A percentile compares a stretch with the other conserved stretches of the same genome.
phyloP scores from a whole-genome alignment of 1,139 yeast genomes.

The Arxiozyma telluris region DNA sequence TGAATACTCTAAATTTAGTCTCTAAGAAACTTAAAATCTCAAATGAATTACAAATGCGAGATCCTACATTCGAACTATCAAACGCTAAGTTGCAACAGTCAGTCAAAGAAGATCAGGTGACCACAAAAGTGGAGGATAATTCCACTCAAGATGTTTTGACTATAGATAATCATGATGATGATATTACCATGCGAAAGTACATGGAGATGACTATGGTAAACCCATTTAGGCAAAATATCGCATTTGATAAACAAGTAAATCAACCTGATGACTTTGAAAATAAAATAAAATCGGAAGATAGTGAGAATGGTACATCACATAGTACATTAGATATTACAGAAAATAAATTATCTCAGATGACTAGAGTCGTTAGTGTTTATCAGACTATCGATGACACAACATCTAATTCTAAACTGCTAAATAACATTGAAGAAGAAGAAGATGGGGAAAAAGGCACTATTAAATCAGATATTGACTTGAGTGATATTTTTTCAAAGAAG shows the following conservation, averaged over 20 bases:
- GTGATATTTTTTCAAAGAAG: slow-evolving; percentile 16
- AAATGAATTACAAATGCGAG: slow-evolving; percentile 21
- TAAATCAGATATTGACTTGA: slow-evolving; percentile 16
- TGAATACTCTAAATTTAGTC: slow-evolving; percentile 15
- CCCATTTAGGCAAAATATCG: slow-evolving; percentile 27
- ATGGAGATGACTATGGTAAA: slow-evolving; percentile 37
- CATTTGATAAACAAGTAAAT: slow-evolving; percentile 16
- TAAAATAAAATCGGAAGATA: not conserved
- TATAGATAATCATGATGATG: slow-evolving; percentile 15
- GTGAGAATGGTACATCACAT: slow-evolving; percentile 5
- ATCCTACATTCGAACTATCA: slow-evolving; percentile 13
- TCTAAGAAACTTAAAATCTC: slow-evolving; percentile 25
- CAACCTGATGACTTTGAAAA: slow-evolving; percentile 10
- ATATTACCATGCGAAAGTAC: slow-evolving; percentile 13
- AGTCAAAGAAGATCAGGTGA: not conserved
- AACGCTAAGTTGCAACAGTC: slow-evolving; percentile 5
- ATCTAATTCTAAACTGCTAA: slow-evolving; percentile 4
- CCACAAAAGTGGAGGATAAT: slow-evolving; percentile 2
- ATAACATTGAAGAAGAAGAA: slow-evolving; percentile 16
- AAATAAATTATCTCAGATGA: slow-evolving; percentile 30
- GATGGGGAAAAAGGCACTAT: slow-evolving; percentile 27
- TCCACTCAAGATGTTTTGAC: slow-evolving; percentile 10
- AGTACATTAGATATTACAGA: slow-evolving; percentile 5
- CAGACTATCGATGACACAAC: slow-evolving; percentile 13
- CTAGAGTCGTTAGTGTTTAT: slow-evolving; percentile 34